Conservation (phyloP, 2,329 filamentous ascomycete genomes). For the Xylaria sp. region DNA sequence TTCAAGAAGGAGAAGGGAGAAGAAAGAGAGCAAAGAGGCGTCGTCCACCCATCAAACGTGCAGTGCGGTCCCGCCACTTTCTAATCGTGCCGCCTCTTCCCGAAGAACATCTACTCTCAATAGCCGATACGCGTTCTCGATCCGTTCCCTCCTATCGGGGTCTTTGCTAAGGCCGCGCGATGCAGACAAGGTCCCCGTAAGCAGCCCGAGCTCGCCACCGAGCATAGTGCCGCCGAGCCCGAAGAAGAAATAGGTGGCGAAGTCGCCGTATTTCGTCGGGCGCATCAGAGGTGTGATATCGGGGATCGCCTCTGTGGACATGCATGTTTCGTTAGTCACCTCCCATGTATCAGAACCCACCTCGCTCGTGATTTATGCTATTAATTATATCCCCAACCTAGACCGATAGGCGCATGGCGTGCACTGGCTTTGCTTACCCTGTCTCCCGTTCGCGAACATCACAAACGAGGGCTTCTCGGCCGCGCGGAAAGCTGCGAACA, state of each 20-base stretch:
- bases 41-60: conserved; percentile 25
- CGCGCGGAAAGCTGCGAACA: conserved; percentile 71
- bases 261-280: conserved; percentile 68
- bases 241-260: conserved; percentile 72
- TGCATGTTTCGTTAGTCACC: not conserved
- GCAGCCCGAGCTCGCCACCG: conserved; percentile 71
- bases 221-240: conserved; percentile 70
- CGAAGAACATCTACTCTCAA: conserved; percentile 73
- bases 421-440: conserved; percentile 54
- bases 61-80: conserved; percentile 47
- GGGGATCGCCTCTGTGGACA: conserved; percentile 64
- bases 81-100: conserved; percentile 66
- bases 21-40: not conserved
- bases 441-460: conserved; percentile 69
- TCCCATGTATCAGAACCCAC: not conserved
- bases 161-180: conserved; percentile 64
- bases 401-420: not conserved
- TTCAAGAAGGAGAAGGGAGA: not conserved
- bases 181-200: conserved; percentile 67
- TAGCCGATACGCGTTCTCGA: conserved; percentile 71
- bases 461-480: conserved; percentile 71
- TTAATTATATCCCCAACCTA: too few relatives aligned
- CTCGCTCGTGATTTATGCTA: too few relatives aligned
- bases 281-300: conserved; percentile 68
- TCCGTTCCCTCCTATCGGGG: conserved; percentile 63